These are phyloP conservation scores for Somion occarium DNA, from an alignment of 1,284 basidiomycete species.

Conservation along the genomic window DNA sequence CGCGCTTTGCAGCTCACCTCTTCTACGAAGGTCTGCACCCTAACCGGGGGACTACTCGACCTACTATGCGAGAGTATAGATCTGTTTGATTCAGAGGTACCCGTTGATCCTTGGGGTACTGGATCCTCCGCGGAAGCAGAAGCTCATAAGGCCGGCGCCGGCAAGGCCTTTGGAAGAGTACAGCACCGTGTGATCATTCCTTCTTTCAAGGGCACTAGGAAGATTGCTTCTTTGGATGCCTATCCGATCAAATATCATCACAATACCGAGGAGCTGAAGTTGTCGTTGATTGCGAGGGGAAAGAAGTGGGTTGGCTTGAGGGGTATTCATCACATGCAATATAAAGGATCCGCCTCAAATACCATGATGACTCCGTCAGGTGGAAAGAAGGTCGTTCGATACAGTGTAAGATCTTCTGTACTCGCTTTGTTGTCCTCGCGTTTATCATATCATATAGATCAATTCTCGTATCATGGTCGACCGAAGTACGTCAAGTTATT, in stretches of 20 bases:
- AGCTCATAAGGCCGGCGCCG: constrained; percentile 10
- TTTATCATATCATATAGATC: constrained; percentile 12
- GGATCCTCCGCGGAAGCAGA: constrained; percentile 11
- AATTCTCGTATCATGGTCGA: constrained; percentile 50
- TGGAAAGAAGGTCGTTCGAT: constrained; percentile 33
- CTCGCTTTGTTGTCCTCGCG: background rate
- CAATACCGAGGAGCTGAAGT: constrained; percentile 31
- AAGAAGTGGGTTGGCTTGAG: constrained; percentile 45
- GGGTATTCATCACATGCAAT: constrained; percentile 52
- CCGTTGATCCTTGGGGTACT: constrained; percentile 31
- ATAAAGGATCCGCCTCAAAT: constrained; percentile 41
- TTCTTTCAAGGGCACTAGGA: constrained; percentile 41
- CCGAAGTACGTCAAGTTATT: constrained; percentile 29
- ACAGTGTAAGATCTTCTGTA: constrained; percentile 34
- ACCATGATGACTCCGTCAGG: background rate
- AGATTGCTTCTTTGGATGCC: constrained; percentile 43
- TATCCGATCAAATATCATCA: constrained; percentile 49
- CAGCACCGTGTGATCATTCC: constrained; percentile 34
- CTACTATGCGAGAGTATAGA: constrained; percentile 45
- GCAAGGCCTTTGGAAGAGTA: constrained; percentile 32
- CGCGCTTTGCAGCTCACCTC: constrained; percentile 40
- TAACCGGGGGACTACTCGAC: constrained; percentile 32
- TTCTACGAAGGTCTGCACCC: constrained; percentile 26
- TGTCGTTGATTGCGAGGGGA: constrained; percentile 39
- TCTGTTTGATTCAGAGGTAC: constrained; percentile 2